Conservation (phyloP, 2,329 filamentous ascomycete genomes). For the Penicillium sp. region DNA sequence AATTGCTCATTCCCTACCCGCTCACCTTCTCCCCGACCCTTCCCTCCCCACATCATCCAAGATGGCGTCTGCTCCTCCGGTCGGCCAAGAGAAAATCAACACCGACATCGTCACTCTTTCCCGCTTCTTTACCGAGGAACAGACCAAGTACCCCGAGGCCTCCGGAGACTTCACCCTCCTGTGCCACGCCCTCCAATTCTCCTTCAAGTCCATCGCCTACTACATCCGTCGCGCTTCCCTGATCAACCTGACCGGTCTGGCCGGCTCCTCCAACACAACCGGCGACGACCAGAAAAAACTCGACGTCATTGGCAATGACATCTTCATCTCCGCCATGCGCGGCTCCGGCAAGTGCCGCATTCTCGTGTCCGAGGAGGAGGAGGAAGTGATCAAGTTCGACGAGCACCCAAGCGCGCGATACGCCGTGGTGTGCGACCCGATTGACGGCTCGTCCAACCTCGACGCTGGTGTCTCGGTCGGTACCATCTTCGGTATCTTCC, state of each 20-base stretch:
- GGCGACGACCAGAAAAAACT: slow-evolving; percentile 99
- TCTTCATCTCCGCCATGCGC: slow-evolving; percentile 94
- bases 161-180: slow-evolving; percentile 99
- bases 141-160: slow-evolving; percentile 86
- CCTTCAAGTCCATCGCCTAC: slow-evolving; percentile 99
- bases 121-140: slow-evolving; percentile 93
- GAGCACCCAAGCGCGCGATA: slow-evolving; percentile 74
- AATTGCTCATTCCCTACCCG: background rate
- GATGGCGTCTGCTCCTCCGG: slow-evolving; percentile 46
- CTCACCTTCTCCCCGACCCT: background rate
- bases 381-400: slow-evolving; percentile 83
- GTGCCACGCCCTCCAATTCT: slow-evolving; percentile 97
- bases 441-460: slow-evolving; percentile 95
- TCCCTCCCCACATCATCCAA: slow-evolving; percentile 1
- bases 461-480: slow-evolving; percentile 97
- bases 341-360: slow-evolving; percentile 87
- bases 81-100: slow-evolving; percentile 76
- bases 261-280: slow-evolving; percentile 89
- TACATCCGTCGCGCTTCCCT: slow-evolving; percentile 95
- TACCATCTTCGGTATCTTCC: slow-evolving; percentile 94
- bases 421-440: slow-evolving; percentile 94
- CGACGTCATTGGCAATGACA: slow-evolving; percentile 96
- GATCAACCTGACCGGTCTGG: slow-evolving; percentile 92
- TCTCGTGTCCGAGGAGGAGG: slow-evolving; percentile 97
- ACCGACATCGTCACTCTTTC: slow-evolving; percentile 95